A percentile compares a stretch with the other conserved stretches of the same genome.
Conservation (phyloP, 2,329 filamentous ascomycete genomes). For the Sclerotinia glacialis region DNA sequence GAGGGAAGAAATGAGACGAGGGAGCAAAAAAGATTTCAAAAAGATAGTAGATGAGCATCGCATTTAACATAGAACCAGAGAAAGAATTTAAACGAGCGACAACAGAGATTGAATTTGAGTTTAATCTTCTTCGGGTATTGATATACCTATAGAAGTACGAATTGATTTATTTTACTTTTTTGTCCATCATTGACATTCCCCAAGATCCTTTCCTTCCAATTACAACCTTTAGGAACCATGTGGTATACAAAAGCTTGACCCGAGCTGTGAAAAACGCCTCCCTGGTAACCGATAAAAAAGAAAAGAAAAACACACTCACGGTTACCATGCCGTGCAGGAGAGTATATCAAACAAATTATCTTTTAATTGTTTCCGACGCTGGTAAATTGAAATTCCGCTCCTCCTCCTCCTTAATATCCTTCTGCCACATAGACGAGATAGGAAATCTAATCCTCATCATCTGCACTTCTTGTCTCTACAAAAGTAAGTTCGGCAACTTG, state of each 20-base stretch:
- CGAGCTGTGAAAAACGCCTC: not conserved
- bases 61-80: not conserved
- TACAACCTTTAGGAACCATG: not conserved
- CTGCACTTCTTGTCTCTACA: slow-evolving; percentile 34
- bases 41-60: not conserved
- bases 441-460: slow-evolving; percentile 27
- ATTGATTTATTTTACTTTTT: not conserved
- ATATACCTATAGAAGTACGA: not conserved
- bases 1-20: too few relatives aligned
- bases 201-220: not conserved
- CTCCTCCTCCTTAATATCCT: not conserved
- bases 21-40: too few relatives aligned
- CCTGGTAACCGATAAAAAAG: not conserved
- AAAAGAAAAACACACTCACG: not conserved
- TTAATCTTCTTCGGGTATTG: not conserved
- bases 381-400: slow-evolving; percentile 16
- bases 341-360: not conserved
- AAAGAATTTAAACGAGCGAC: not conserved
- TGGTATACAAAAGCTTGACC: not conserved
- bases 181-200: not conserved
- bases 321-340: not conserved
- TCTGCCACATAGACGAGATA: not conserved
- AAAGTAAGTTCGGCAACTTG: slow-evolving; percentile 38
- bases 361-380: slow-evolving; percentile 4
- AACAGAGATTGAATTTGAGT: not conserved